Conservation (phyloP, 805 yeast species). For the Clavispora phyllophila region DNA sequence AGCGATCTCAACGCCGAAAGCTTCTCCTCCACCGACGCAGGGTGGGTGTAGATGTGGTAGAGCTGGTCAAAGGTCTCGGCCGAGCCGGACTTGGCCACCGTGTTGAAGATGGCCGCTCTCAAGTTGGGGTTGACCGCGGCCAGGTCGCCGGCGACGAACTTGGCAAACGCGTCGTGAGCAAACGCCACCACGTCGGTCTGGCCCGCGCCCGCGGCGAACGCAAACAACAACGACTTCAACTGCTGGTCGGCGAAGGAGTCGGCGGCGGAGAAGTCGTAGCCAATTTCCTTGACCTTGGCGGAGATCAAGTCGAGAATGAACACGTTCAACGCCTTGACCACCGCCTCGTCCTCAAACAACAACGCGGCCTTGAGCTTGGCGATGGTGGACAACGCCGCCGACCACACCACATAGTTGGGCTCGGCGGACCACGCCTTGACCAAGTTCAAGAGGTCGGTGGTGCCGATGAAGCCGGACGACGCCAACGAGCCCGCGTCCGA, state of each 20-base stretch:
- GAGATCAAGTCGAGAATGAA: constrained; percentile 54
- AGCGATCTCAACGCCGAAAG: constrained; percentile 63
- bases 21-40: constrained; percentile 62
- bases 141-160: constrained; percentile 57
- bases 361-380: constrained; percentile 48
- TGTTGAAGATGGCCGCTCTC: constrained; percentile 57
- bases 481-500: constrained; percentile 76
- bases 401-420: constrained; percentile 64
- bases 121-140: constrained; percentile 71
- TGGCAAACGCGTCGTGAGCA: constrained; percentile 46
- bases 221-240: constrained; percentile 60
- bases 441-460: constrained; percentile 55
- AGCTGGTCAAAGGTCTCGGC: constrained; percentile 58
- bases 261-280: constrained; percentile 55
- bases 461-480: constrained; percentile 62
- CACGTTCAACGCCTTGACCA: constrained; percentile 43
- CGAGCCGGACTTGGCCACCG: constrained; percentile 66
- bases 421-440: constrained; percentile 58
- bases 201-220: constrained; percentile 52
- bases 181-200: constrained; percentile 44
- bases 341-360: constrained; percentile 46
- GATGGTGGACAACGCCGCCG: constrained; percentile 48
- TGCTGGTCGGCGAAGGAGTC: constrained; percentile 61
- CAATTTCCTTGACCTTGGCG: constrained; percentile 50
- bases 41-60: constrained; percentile 53